These are phyloP conservation scores for Cyclotella kingstonii DNA, from an alignment of 108 stramenopile genomes.

Conservation along the genomic window DNA sequence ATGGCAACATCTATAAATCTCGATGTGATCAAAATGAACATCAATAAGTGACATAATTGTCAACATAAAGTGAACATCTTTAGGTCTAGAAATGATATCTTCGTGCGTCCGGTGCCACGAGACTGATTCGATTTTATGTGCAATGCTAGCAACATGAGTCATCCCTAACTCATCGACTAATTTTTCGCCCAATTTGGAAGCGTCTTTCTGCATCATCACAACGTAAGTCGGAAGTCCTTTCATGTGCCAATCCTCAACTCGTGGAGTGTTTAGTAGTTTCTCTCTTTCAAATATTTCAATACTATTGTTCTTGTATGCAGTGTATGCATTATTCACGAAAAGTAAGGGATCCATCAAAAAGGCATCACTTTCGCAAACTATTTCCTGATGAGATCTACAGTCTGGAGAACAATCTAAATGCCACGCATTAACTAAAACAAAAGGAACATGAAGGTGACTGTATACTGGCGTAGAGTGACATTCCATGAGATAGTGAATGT, in stretches of 20 bases:
- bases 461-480: conserved; percentile 85
- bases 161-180: conserved; percentile 16
- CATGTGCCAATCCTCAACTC: neutral
- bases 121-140: conserved; percentile 33
- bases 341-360: conserved; percentile 61
- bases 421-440: conserved; percentile 46
- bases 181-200: conserved; percentile 11
- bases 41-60: conserved; percentile 28
- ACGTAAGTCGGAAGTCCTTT: conserved; percentile 20
- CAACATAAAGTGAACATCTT: too few species aligned
- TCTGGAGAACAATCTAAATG: conserved; percentile 77
- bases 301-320: conserved; percentile 1
- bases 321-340: conserved; percentile 44
- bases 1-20: conserved; percentile 16
- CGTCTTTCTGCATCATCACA: conserved; percentile 41
- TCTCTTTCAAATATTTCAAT: neutral
- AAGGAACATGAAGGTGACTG: conserved; percentile 67
- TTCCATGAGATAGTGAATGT: conserved; percentile 61
- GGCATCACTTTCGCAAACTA: conserved; percentile 68
- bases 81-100: neutral
- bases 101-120: conserved; percentile 12
- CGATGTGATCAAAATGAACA: conserved; percentile 40
- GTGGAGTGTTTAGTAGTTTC: neutral
- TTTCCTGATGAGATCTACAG: conserved; percentile 54
- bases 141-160: conserved; percentile 26